Evolutionary conservation across 345 rosid genomes (phyloP).

Genomic region (Lepidium africanum): DNA sequence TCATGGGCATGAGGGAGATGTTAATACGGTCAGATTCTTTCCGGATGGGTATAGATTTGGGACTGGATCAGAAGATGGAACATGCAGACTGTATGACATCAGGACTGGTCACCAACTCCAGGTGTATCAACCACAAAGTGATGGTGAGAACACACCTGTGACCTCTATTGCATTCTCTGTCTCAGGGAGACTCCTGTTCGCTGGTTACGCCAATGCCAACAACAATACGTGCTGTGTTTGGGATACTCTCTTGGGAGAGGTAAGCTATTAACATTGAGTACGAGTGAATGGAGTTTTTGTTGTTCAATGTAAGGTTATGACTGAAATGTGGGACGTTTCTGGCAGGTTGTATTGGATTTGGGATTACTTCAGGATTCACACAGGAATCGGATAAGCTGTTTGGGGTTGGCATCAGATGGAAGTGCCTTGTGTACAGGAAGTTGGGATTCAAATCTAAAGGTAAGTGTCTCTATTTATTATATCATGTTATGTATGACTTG

Average conservation of each 20-base stretch:
- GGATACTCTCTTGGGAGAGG: conserved; percentile 94
- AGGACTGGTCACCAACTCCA: conserved; percentile 95
- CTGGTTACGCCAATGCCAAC: conserved; percentile 52
- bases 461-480: conserved; percentile 24
- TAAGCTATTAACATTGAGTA: conserved; percentile 18
- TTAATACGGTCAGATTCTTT: conserved; percentile 83
- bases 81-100: conserved; percentile 87
- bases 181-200: conserved; percentile 93
- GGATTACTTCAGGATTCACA: conserved; percentile 77
- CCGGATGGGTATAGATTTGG: conserved; percentile 96
- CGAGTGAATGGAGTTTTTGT: background rate
- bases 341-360: conserved; percentile 78
- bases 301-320: background rate
- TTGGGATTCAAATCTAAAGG: conserved; percentile 95
- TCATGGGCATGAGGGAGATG: conserved; percentile 94
- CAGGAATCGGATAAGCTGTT: conserved; percentile 62
- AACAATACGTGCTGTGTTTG: conserved; percentile 81
- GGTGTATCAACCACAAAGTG: conserved; percentile 54
- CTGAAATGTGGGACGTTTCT: background rate
- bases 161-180: conserved; percentile 86
- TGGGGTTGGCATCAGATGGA: conserved; percentile 95
- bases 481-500: background rate
- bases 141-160: conserved; percentile 48
- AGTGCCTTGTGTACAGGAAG: conserved; percentile 99
- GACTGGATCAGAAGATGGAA: conserved; percentile 94